Evolutionary conservation across 2,329 filamentous ascomycete genomes (phyloP), one percentile per base, ranked within the genome.

Genomic region (Allantophomopsis cytisporea): DNA sequence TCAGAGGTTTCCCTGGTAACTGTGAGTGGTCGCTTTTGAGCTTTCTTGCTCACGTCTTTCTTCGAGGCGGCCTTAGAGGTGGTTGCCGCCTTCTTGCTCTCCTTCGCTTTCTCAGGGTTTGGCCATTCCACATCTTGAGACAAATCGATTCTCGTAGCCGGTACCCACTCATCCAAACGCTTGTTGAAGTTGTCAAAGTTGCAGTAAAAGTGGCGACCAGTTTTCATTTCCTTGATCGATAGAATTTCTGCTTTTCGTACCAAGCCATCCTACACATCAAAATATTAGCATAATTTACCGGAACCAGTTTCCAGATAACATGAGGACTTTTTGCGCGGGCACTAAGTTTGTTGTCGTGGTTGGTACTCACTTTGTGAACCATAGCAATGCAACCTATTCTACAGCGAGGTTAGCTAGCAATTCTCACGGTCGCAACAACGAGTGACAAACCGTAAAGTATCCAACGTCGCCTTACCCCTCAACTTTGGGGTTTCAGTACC

Each of bases 111-210:
- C 48, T 80, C 76, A 8, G 87, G 85, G 44, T 79, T 81, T 15
- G 91, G 91, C 88, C 91, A 98, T 63, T 98, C 91, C 40, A 98
- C 91, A 52, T 95, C 88, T 49, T 86, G 80, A 2, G 73, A 68
- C 42, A 98, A 80, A 57, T 96, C 86, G 48, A 98, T 85, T 30
- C 91, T 76, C 30, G 75, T 69, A 21, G 82, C 73, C 2, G 83
- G 71, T 8, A 98, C 80, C 91, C 91, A 98, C 67, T 98, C 91
- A 64, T 73, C 66, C 11, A 75, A 61, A 47, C 69, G 70, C 61
- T 96, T 96, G 64, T 96, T 96, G 73, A 95, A 96, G 54, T 94
- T 93, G 55, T 94, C 86, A 58, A 95, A 96, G 60, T 96, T 94
- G 53, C 94, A 93, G 60, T 95, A 95, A 56, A 89, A 95, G 40